Base-by-base conservation (phyloP, 306 rosid genomes). In the Glycyrrhiza uralensis region DNA sequence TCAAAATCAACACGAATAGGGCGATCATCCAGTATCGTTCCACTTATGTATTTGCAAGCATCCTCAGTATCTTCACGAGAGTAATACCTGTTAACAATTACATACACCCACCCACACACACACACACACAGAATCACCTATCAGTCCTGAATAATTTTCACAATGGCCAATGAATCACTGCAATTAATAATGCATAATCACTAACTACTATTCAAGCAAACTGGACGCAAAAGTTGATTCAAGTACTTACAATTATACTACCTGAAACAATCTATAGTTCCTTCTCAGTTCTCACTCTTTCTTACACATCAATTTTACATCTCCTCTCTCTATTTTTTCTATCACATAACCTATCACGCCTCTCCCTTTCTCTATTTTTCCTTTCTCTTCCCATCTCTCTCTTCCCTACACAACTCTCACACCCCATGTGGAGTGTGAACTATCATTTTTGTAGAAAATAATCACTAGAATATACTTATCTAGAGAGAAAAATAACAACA, bases 1-100 rank as follows among this genome's bases (percentile, higher is more conserved):
- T 94, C 99, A 84, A 94, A 94, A 87, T 94, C 98, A 83, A 88
- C 98, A 79, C 98, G 98, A 81, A 94, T 91, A 49, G 96, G 97
- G 67, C 98, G 98, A 59, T 94, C 99, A 81, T 94, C 99, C 57
- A 94, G 96, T 82, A 91, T 91, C 5, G 99, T 94, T 56, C 97
- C 97, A 32, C 99, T 94, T 74, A 94, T 83, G 78, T 87, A 94
- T 66, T 91, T 94, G 66, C 93, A 96, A 69, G 96, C 96, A 81
- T 94, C 99, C 81, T 91, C 97, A 2, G 96, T 78, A 83, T 94
- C 99, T 57, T 94, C 97, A 19, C 95, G 94, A 26, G 99, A 91
- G 87, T 94, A 94, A 77, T 84, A 91, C 62, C 98, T 93, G 50
- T 38, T 17, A 75, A 45, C 30, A 85, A 20, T 61, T 20, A 57